Conservation (phyloP, 768 basidiomycete species). For the Coprinellus micaceus region DNA sequence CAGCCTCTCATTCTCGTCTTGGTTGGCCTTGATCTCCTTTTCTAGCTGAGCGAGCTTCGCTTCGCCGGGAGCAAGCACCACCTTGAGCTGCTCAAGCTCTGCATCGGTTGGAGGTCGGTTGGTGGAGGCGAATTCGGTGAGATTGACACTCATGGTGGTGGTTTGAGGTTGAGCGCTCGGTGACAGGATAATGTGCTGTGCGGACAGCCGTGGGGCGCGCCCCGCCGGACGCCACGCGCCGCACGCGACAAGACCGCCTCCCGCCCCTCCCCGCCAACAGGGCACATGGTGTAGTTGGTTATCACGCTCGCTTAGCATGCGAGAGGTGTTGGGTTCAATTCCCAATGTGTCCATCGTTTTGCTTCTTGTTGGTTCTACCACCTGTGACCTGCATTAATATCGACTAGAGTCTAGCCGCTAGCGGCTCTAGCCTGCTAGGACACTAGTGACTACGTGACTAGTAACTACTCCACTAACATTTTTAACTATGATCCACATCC, state of each 20-base stretch:
- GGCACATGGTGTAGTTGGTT: not conserved
- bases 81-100: not conserved
- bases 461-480: too few relatives aligned
- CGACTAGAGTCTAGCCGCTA: constrained; percentile 51
- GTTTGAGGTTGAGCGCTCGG: too few relatives aligned
- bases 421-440: too few relatives aligned
- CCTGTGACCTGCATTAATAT: constrained; percentile 38
- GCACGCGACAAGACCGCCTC: too few relatives aligned
- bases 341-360: not conserved
- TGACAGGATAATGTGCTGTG: too few relatives aligned
- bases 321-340: constrained; percentile 2
- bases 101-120: not conserved
- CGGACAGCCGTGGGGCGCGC: too few relatives aligned
- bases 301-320: not conserved
- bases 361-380: not conserved
- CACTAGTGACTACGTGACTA: too few relatives aligned
- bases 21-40: not conserved
- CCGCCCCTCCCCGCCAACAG: not conserved
- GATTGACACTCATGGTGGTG: too few relatives aligned
- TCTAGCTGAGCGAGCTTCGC: not conserved
- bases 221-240: too few relatives aligned
- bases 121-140: too few relatives aligned
- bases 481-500: too few relatives aligned
- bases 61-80: not conserved
- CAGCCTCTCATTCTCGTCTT: not conserved